Base-by-base conservation (phyloP, 192 early-diverging fungal genomes). In the Jimgerdemannia flammicorona region DNA sequence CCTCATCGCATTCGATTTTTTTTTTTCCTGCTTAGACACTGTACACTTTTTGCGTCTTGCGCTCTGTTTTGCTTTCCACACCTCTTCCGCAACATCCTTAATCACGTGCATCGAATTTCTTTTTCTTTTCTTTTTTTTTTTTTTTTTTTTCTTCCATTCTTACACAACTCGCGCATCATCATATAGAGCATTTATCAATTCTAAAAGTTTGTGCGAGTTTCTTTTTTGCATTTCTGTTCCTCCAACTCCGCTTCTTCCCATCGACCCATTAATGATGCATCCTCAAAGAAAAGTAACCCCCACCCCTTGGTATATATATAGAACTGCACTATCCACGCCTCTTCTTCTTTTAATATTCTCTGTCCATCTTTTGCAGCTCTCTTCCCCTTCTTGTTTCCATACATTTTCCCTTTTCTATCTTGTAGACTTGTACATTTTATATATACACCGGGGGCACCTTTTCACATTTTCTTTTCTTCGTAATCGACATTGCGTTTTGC, bases 41-140 rank as follows among this genome's bases (percentile, higher is more conserved):
- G 49, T 54, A 54, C 49, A 54, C 17, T 73, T 73, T 66, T 43
- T 73, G 67, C 72, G 72, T n/a, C 64, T 9, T 64, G 64, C 42
- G 72, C 43, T 66, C 63, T 73, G 41, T 73, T 42, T 54, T 43
- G 40, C 43, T 19, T 43, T 65, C n/a, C n/a, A n/a, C n/a, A n/a
- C n/a, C n/a, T n/a, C n/a, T n/a, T 73, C 67, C 64, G 49, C 64
- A 64, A 43, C 67, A 19, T 39, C 63, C 17, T 43, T 29, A n/a
- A n/a, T n/a, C n/a, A n/a, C n/a, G n/a, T n/a, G n/a, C n/a, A n/a
- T n/a, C n/a, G n/a, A n/a, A n/a, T n/a, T n/a, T n/a, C 10, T 54
- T 69, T 69, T 69, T 69, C 10, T 69, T 69, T 49, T 67, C 64
- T 75, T 43, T 70, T 70, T 64, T 72, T 75, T 70, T 70, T 70